These are phyloP conservation scores for Tuber umbilicatum DNA, from an alignment of 495 filamentous ascomycete genomes.

Conservation along the genomic window DNA sequence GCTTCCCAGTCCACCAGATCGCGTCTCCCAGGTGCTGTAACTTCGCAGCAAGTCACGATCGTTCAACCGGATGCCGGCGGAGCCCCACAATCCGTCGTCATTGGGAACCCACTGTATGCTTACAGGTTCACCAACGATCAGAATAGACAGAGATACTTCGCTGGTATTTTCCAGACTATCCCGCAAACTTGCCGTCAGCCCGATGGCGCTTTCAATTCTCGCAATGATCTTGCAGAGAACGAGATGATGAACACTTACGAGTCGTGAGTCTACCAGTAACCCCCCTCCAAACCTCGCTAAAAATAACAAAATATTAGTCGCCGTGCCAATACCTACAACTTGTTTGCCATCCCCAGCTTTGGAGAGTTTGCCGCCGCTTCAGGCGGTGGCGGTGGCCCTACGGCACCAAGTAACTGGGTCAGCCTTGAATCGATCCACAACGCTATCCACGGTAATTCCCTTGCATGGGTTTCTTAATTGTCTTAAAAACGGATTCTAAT, in stretches of 20 bases:
- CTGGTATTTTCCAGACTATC: conserved; percentile 7
- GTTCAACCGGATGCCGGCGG: conserved; percentile 13
- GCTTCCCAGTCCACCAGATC: conserved; percentile 17
- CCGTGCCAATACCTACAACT: conserved; percentile 33
- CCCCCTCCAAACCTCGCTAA: not conserved
- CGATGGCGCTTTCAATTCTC: conserved; percentile 22
- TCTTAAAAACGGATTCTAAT: conserved; percentile 6
- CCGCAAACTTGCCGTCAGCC: conserved; percentile 29
- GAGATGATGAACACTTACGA: conserved; percentile 31
- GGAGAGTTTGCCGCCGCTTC: conserved; percentile 30
- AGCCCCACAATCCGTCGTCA: conserved; percentile 39
- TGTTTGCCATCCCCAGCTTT: conserved; percentile 35
- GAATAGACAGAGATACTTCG: conserved; percentile 26
- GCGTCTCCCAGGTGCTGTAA: conserved; percentile 19
- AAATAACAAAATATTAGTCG: conserved; percentile 18
- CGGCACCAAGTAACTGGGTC: conserved; percentile 22
- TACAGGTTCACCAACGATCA: conserved; percentile 50
- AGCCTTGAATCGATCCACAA: conserved; percentile 37
- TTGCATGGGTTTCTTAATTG: not conserved
- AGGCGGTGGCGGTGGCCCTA: conserved; percentile 9
- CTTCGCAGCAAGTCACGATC: conserved; percentile 9
- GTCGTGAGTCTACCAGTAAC: conserved; percentile 13
- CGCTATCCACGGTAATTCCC: conserved; percentile 20
- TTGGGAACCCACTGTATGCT: conserved; percentile 57
- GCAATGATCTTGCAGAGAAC: conserved; percentile 20